These are phyloP conservation scores for Aspergillus melleus DNA, from an alignment of 2,329 filamentous ascomycete species.

Conservation along the genomic window DNA sequence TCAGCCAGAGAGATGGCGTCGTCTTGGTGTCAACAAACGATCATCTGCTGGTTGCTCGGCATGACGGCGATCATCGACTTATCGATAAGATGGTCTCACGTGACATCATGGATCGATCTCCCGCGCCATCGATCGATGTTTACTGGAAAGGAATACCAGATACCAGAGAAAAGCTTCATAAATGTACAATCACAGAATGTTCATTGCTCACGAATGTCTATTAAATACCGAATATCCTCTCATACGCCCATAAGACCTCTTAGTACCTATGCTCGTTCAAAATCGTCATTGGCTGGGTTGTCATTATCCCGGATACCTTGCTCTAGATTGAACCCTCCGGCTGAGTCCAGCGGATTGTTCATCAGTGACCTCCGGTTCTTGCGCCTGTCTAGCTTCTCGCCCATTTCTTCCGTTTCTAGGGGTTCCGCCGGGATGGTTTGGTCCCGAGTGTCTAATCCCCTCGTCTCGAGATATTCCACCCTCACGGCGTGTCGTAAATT, in stretches of 20 bases:
- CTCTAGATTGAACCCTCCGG: slow-evolving; percentile 44
- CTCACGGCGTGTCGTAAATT: slow-evolving; percentile 45
- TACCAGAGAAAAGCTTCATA: neutral
- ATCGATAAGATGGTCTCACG: slow-evolving; percentile 6
- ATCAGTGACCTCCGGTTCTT: slow-evolving; percentile 59
- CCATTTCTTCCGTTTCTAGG: slow-evolving; percentile 43
- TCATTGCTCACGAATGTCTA: slow-evolving; percentile 18
- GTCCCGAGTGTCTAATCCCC: slow-evolving; percentile 35
- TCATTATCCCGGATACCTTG: slow-evolving; percentile 35
- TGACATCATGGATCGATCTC: neutral
- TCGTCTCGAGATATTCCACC: slow-evolving; percentile 45
- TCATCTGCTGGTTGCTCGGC: slow-evolving; percentile 3
- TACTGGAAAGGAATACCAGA: neutral
- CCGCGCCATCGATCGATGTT: neutral
- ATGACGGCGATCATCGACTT: neutral
- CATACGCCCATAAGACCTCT: slow-evolving; percentile 16
- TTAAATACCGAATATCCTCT: slow-evolving; percentile 20
- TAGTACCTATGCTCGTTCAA: slow-evolving; percentile 44
- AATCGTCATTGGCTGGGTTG: slow-evolving; percentile 44
- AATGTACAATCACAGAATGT: slow-evolving; percentile 5
- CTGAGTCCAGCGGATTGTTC: slow-evolving; percentile 53
- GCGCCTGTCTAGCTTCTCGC: slow-evolving; percentile 57
- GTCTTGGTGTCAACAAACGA: neutral
- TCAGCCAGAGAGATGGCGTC: neutral
- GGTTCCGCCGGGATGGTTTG: slow-evolving; percentile 30